phyloP scores from a whole-genome alignment of 768 basidiomycete species.

The Mycena pura region DNA sequence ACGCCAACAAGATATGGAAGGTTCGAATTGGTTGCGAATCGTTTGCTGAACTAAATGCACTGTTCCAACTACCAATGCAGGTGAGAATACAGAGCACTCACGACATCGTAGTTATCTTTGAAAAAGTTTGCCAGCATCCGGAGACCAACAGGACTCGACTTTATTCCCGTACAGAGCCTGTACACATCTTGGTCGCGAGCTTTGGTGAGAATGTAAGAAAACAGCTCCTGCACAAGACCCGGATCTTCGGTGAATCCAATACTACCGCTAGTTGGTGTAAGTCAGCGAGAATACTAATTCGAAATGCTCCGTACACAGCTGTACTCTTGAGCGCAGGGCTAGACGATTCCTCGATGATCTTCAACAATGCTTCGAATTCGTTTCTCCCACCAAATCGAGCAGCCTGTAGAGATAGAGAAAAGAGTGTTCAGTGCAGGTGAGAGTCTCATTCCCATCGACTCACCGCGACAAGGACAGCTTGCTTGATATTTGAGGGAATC shows the following conservation, averaged over 20 bases:
- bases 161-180: constrained; percentile 50
- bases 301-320: constrained; percentile 66
- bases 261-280: constrained; percentile 53
- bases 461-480: constrained; percentile 59
- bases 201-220: constrained; percentile 57
- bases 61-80: not conserved
- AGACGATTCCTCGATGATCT: constrained; percentile 70
- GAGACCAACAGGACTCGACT: constrained; percentile 48
- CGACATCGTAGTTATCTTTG: constrained; percentile 54
- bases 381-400: constrained; percentile 73
- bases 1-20: constrained; percentile 16
- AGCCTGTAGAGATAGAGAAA: constrained; percentile 50
- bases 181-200: constrained; percentile 48
- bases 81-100: constrained; percentile 30
- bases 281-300: no score
- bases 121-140: constrained; percentile 52
- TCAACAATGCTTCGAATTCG: constrained; percentile 78
- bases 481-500: constrained; percentile 81
- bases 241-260: constrained; percentile 65
- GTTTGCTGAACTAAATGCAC: constrained; percentile 44
- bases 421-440: not conserved
- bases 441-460: constrained; percentile 21
- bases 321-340: constrained; percentile 64
- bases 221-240: constrained; percentile 63
- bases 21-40: constrained; percentile 55